Evolutionary conservation across 169 alveolate genomes (phyloP).

Genomic region (Eimeria falciformis): DNA sequence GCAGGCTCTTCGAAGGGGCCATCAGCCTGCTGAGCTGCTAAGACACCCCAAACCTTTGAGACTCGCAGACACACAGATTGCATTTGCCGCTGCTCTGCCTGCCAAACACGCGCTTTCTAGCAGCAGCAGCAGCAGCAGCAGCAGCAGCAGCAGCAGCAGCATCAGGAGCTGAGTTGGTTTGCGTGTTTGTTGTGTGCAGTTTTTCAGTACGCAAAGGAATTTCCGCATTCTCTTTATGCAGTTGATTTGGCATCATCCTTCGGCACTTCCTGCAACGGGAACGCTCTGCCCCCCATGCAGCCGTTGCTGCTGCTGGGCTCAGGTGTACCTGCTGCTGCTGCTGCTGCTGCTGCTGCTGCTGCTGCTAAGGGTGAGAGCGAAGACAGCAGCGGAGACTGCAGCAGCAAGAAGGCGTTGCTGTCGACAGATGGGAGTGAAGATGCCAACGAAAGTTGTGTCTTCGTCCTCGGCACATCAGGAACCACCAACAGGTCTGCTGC

Average conservation of each 20-base stretch:
- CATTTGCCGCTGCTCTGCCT: no score
- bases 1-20: no score
- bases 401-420: neutral
- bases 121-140: neutral
- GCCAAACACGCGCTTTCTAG: no score
- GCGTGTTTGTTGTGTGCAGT: neutral
- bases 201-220: neutral
- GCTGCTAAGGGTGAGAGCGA: no score
- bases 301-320: constrained; percentile 24
- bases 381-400: neutral
- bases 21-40: no score
- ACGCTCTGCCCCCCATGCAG: neutral
- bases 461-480: neutral
- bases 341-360: constrained; percentile 15
- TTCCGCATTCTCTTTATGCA: neutral
- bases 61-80: no score
- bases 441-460: neutral
- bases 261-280: constrained; percentile 29
- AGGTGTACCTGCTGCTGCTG: constrained; percentile 16
- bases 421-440: neutral
- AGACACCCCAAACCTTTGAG: no score
- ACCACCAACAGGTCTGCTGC: neutral
- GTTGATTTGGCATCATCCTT: constrained; percentile 18
- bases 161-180: neutral
- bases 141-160: neutral